Evolutionary conservation across 768 basidiomycete genomes (phyloP), one percentile per base, ranked within the genome.

Genomic region (Lentinula sp.): DNA sequence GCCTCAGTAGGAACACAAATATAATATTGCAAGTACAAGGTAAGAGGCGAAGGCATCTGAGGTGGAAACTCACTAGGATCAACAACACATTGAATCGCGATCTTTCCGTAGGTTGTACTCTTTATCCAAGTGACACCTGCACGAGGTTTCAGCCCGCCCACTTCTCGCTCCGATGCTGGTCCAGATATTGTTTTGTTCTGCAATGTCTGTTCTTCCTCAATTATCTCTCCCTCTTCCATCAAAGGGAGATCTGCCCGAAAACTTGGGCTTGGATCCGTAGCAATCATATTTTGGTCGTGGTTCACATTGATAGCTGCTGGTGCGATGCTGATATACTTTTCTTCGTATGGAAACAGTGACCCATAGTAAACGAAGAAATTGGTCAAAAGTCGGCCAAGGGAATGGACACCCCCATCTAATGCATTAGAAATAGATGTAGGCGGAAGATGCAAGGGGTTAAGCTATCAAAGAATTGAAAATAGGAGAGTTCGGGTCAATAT

Each of bases 311-410:
- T 46, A 20, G 12, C 45, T 9, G 20, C 45, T 16, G 45, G 45
- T 16, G 45, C 64, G 2, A 77, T 69, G 12, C 76, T 80, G 6
- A 84, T 76, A 62, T 76, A 79, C 16, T 69, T 72, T 15, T 67
- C 72, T 16, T 66, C 61, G 64, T 79, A 81, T 1, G 75, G 73
- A 62, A 81, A 80, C 0, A 67, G 57, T 20, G 74, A 71, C 15
- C 83, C 87, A 67, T 90, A 91, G 51, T 86, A 82, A 66, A 82
- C 76, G 64, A 90, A 77, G 66, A 91, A 88, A 64, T 87, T 86
- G 28, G 80, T 69, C 20, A 90, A 71, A 7, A 91, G 76, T 1
- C 76, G 70, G 4, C 89, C 89, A 2, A 90, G 77, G 0, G 78
- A 77, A 18, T 33, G 51, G 12, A 50, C 20, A 60, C 77, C 70